These are phyloP conservation scores for Lactarius deliciosus DNA, from an alignment of 768 basidiomycete genomes.

Conservation along the genomic window DNA sequence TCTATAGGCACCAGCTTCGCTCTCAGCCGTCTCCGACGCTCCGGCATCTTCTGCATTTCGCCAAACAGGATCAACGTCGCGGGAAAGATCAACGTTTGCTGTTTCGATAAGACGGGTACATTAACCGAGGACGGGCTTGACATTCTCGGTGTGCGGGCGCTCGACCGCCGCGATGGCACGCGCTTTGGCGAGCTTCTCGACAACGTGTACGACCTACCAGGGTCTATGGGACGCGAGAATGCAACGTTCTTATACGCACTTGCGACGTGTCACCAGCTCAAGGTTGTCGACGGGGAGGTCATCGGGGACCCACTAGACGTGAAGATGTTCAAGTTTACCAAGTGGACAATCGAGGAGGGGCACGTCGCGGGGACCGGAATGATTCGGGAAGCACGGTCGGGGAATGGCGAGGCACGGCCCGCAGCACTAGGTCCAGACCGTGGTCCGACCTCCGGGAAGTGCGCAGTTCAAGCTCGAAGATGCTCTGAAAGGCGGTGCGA, in stretches of 20 bases:
- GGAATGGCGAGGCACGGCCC: slow-evolving; percentile 56
- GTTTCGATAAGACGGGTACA: slow-evolving; percentile 99
- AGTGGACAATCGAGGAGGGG: slow-evolving; percentile 96
- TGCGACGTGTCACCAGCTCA: slow-evolving; percentile 94
- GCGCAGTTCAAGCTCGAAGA: slow-evolving; percentile 89
- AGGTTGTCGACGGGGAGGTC: slow-evolving; percentile 81
- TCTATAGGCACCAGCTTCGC: slow-evolving; percentile 98
- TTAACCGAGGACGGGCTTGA: slow-evolving; percentile 97
- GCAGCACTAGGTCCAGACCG: slow-evolving; percentile 92
- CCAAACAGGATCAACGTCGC: slow-evolving; percentile 94
- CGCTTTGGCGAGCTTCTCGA: slow-evolving; percentile 89
- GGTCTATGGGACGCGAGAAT: slow-evolving; percentile 63
- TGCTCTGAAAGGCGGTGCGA: slow-evolving; percentile 79
- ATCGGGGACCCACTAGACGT: slow-evolving; percentile 95
- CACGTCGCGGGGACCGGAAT: slow-evolving; percentile 64
- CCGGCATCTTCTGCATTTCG: slow-evolving; percentile 93
- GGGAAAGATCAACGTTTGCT: slow-evolving; percentile 95
- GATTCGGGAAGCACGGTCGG: slow-evolving; percentile 61
- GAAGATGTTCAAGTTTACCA: slow-evolving; percentile 98
- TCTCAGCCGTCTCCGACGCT: slow-evolving; percentile 80
- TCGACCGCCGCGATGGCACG: slow-evolving; percentile 59
- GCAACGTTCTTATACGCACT: slow-evolving; percentile 89
- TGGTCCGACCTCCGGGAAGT: slow-evolving; percentile 94
- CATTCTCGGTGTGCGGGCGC: slow-evolving; percentile 87
- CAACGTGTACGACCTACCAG: slow-evolving; percentile 73